phyloP scores from a whole-genome alignment of 1,284 basidiomycete species.

The Trametes sp. region DNA sequence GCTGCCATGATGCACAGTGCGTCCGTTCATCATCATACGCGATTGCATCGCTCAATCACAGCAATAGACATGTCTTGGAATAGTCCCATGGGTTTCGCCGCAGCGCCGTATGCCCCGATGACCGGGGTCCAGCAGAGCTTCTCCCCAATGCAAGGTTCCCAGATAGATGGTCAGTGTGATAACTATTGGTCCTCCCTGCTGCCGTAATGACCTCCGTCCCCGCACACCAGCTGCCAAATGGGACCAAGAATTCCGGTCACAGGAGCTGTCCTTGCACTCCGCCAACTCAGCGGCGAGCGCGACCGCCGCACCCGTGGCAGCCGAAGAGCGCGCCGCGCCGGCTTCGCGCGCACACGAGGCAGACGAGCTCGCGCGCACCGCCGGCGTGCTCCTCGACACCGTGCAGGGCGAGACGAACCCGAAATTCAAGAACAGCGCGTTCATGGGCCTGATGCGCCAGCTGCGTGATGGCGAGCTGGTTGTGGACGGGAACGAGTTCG shows the following conservation, averaged over 20 bases:
- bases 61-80: constrained; percentile 24
- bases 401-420: constrained; percentile 77
- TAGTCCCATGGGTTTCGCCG: constrained; percentile 9
- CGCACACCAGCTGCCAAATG: constrained; percentile 47
- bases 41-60: background rate
- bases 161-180: constrained; percentile 27
- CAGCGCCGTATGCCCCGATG: constrained; percentile 23
- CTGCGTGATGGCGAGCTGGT: constrained; percentile 86
- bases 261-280: constrained; percentile 49
- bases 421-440: constrained; percentile 90
- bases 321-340: constrained; percentile 27
- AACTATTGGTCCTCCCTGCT: background rate
- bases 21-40: background rate
- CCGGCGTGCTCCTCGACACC: constrained; percentile 74
- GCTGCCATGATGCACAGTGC: constrained; percentile 19
- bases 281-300: constrained; percentile 23
- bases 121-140: constrained; percentile 18
- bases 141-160: constrained; percentile 17
- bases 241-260: constrained; percentile 70
- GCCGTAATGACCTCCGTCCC: constrained; percentile 14
- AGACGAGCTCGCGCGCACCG: constrained; percentile 81
- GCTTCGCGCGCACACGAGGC: constrained; percentile 39
- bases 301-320: constrained; percentile 30
- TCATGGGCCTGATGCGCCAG: constrained; percentile 88
- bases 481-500: constrained; percentile 84